Evolutionary conservation across 208 protist species (phyloP).

Genomic region (Acanthamoeba divionensis): DNA sequence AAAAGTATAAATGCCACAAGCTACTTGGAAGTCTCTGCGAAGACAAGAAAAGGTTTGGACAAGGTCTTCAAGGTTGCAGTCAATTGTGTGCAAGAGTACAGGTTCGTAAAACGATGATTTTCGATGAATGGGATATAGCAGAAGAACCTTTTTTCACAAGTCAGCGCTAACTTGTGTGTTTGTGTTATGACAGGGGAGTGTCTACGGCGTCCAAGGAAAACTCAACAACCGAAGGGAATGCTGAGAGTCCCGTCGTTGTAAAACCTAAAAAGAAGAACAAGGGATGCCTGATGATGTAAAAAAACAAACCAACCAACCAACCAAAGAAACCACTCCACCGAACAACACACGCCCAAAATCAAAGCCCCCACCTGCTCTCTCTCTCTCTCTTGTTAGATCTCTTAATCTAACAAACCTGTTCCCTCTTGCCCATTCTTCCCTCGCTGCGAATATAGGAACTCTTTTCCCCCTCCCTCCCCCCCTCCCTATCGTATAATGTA

Average conservation of each 20-base stretch:
- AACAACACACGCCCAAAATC: too few relatives aligned
- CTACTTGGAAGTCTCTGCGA: constrained; percentile 70
- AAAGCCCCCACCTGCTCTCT: too few relatives aligned
- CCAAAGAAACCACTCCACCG: too few relatives aligned
- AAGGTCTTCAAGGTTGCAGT: constrained; percentile 61
- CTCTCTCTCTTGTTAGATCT: too few relatives aligned
- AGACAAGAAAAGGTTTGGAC: constrained; percentile 61
- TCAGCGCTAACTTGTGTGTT: not conserved
- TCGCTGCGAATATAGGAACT: too few relatives aligned
- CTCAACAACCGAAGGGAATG: not conserved
- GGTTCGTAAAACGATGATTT: not conserved
- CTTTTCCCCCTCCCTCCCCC: too few relatives aligned
- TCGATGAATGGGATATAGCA: not conserved
- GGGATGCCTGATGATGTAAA: constrained; percentile 50
- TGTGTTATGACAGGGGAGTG: not conserved
- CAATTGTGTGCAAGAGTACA: constrained; percentile 21
- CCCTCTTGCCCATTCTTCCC: too few relatives aligned
- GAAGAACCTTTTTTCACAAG: not conserved
- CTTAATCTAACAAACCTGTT: too few relatives aligned
- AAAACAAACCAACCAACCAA: too few relatives aligned
- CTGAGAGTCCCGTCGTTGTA: not conserved
- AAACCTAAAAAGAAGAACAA: constrained; percentile 44
- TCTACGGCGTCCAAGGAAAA: not conserved
- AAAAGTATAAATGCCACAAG: constrained; percentile 60
- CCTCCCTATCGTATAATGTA: too few relatives aligned